phyloP scores from a whole-genome alignment of 2,329 filamentous ascomycete genomes.

The Escovopsis sp. region DNA sequence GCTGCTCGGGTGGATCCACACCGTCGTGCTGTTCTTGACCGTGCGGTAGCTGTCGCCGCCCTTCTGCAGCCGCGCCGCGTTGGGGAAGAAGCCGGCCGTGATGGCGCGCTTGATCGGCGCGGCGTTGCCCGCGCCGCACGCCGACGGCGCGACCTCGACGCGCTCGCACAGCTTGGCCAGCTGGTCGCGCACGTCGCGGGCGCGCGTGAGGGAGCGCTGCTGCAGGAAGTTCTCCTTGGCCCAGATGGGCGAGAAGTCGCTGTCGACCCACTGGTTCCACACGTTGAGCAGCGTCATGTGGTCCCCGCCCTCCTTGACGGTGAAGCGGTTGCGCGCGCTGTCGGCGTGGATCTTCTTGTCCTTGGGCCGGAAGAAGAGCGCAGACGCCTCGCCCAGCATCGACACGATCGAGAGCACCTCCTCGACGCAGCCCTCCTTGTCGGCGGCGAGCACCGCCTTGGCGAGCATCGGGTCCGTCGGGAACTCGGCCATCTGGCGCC shows the following conservation, averaged over 20 bases:
- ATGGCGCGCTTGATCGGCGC: constrained; percentile 72
- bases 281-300: constrained; percentile 81
- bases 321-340: constrained; percentile 77
- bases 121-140: constrained; percentile 51
- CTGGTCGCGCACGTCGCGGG: constrained; percentile 84
- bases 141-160: constrained; percentile 65
- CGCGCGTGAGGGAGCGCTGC: constrained; percentile 74
- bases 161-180: constrained; percentile 84
- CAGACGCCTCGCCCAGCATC: constrained; percentile 79
- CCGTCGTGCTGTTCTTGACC: constrained; percentile 76
- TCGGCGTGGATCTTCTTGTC: constrained; percentile 97
- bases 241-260: constrained; percentile 80
- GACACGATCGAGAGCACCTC: constrained; percentile 89
- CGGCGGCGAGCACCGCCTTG: constrained; percentile 75
- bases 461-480: constrained; percentile 85
- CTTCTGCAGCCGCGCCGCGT: constrained; percentile 70
- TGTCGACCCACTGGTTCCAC: constrained; percentile 91
- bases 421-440: constrained; percentile 83
- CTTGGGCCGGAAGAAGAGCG: constrained; percentile 87
- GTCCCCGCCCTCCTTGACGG: constrained; percentile 80
- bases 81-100: constrained; percentile 86
- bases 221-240: constrained; percentile 87
- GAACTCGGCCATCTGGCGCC: constrained; percentile 90
- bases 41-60: constrained; percentile 82
- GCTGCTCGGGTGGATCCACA: constrained; percentile 81